These are phyloP conservation scores for Oxytropis ochrocephala DNA, from an alignment of 306 rosid genomes.

Conservation along the genomic window DNA sequence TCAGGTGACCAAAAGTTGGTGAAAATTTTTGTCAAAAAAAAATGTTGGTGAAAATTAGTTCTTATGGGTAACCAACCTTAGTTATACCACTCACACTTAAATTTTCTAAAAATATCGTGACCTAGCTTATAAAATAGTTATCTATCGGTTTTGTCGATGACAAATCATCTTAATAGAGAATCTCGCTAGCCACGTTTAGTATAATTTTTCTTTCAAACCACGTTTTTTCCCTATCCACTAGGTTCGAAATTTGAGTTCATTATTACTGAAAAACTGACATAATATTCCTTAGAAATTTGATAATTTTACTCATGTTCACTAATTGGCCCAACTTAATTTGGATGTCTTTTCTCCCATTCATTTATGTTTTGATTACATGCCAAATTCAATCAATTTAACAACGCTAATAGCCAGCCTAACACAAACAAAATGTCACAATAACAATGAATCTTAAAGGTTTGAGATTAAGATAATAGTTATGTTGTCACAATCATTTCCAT, in stretches of 20 bases:
- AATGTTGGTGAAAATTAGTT: too few relatives aligned
- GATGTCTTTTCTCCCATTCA: background rate
- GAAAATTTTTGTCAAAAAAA: too few relatives aligned
- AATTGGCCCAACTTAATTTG: background rate
- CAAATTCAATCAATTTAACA: background rate
- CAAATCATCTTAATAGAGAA: background rate
- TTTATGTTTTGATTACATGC: background rate
- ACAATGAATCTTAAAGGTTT: background rate
- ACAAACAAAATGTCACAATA: background rate
- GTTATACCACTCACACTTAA: background rate
- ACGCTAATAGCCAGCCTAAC: background rate
- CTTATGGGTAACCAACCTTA: too few relatives aligned
- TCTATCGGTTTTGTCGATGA: too few relatives aligned
- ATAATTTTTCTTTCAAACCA: too few relatives aligned
- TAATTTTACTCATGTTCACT: background rate
- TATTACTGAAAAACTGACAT: background rate
- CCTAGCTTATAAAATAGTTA: too few relatives aligned
- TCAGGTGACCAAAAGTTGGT: too few relatives aligned
- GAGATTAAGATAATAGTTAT: background rate
- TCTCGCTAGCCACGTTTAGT: too few relatives aligned
- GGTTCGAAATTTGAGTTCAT: too few relatives aligned
- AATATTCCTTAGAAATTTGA: background rate
- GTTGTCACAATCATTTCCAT: conserved; percentile 6
- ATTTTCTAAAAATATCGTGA: background rate
- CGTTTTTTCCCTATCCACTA: too few relatives aligned